A percentile compares a stretch with the other conserved stretches of the same genome.
Conservation (phyloP, 768 basidiomycete species). For the Clitopilus hobsonii region DNA sequence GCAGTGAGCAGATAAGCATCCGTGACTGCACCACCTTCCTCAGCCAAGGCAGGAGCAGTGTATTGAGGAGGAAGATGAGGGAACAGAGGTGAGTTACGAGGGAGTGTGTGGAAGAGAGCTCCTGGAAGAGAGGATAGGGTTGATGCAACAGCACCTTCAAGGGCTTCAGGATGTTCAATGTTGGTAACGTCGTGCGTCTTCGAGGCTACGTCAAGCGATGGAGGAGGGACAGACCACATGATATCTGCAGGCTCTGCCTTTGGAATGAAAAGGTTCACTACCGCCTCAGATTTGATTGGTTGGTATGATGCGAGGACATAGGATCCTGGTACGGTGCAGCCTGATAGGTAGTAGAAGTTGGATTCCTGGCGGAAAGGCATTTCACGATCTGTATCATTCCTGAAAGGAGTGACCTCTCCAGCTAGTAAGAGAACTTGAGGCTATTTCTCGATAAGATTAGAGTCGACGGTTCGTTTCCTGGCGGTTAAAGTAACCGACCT, state of each 20-base stretch:
- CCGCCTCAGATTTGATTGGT: constrained; percentile 40
- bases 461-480: neutral
- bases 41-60: constrained; percentile 27
- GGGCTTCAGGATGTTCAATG: constrained; percentile 42
- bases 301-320: constrained; percentile 60
- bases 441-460: constrained; percentile 26
- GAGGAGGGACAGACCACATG: constrained; percentile 88
- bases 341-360: constrained; percentile 87
- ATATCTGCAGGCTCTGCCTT: constrained; percentile 65
- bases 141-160: constrained; percentile 42
- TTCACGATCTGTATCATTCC: constrained; percentile 86
- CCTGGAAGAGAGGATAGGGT: constrained; percentile 44
- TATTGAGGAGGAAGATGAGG: constrained; percentile 44
- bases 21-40: constrained; percentile 34
- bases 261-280: constrained; percentile 73
- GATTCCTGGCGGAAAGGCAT: constrained; percentile 66
- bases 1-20: constrained; percentile 69
- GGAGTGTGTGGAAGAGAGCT: constrained; percentile 65
- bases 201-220: constrained; percentile 48
- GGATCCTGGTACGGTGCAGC: constrained; percentile 70
- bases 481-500: constrained; percentile 32
- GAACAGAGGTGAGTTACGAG: constrained; percentile 45
- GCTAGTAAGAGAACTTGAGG: constrained; percentile 67
- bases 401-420: constrained; percentile 56
- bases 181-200: constrained; percentile 56